Percentiles rank a stretch among this genome's conserved stretches.
Conservation (phyloP, 2,329 filamentous ascomycete species). For the Blastomyces silverae region DNA sequence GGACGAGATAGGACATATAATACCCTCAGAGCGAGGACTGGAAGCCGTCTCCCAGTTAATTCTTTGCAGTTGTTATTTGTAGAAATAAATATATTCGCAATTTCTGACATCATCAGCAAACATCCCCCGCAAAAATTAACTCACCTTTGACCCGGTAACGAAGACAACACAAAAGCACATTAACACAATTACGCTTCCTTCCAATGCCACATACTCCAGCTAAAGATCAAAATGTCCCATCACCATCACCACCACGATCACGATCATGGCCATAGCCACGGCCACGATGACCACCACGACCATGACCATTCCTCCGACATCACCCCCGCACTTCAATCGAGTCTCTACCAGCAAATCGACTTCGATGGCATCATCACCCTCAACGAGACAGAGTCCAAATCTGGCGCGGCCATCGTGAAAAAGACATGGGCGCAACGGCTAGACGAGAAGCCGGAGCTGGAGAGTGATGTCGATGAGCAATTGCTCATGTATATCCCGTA, state of each 20-base stretch:
- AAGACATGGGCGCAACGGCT: slow-evolving; percentile 89
- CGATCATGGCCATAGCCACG: slow-evolving; percentile 39
- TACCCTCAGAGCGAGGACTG: background rate
- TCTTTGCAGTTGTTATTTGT: background rate
- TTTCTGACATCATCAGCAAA: slow-evolving; percentile 10
- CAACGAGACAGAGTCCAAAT: slow-evolving; percentile 66
- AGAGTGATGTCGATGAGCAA: slow-evolving; percentile 85
- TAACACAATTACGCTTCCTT: background rate
- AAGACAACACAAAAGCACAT: background rate
- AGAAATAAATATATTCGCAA: background rate
- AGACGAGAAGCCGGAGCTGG: slow-evolving; percentile 63
- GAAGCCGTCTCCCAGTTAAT: background rate
- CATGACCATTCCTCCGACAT: slow-evolving; percentile 92
- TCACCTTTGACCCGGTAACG: background rate
- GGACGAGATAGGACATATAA: background rate
- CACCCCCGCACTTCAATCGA: slow-evolving; percentile 81
- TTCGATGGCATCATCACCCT: slow-evolving; percentile 78
- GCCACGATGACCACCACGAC: slow-evolving; percentile 49
- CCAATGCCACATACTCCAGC: background rate
- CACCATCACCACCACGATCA: slow-evolving; percentile 37
- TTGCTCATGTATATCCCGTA: slow-evolving; percentile 87
- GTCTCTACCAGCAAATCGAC: slow-evolving; percentile 85
- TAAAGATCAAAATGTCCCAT: slow-evolving; percentile 28
- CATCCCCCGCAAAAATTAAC: background rate
- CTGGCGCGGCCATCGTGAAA: slow-evolving; percentile 68